phyloP scores from a whole-genome alignment of 139 green algal species.

The Yamagishiella unicocca region DNA sequence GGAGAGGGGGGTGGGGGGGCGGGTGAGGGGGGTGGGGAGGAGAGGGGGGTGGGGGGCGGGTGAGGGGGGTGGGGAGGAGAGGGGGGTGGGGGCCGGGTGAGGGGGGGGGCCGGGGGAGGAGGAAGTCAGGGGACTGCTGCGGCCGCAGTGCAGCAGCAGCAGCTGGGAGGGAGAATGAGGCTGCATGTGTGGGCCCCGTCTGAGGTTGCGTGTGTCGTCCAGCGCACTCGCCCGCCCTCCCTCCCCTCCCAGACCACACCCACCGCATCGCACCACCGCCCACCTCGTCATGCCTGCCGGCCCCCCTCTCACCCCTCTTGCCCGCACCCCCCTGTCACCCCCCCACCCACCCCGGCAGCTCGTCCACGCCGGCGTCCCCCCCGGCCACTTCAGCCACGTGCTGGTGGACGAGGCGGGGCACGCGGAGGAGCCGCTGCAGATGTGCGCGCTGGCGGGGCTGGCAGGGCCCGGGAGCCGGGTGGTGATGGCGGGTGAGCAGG shows the following conservation, averaged over 20 bases:
- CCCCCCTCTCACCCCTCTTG: too few species aligned
- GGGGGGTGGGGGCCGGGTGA: not conserved
- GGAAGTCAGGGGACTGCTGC: too few species aligned
- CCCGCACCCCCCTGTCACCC: not conserved
- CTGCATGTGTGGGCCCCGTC: too few species aligned
- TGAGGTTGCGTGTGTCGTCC: too few species aligned
- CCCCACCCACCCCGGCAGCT: constrained; percentile 49
- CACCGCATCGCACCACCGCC: too few species aligned
- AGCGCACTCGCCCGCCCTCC: too few species aligned
- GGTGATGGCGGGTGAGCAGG: constrained; percentile 50
- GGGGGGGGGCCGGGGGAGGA: too few species aligned
- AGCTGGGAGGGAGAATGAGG: too few species aligned
- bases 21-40: not conserved
- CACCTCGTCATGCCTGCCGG: not conserved
- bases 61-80: not conserved
- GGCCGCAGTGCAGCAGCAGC: too few species aligned
- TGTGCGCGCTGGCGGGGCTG: constrained; percentile 58
- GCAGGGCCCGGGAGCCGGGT: constrained; percentile 10
- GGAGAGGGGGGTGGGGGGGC: not conserved
- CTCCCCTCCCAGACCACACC: too few species aligned
- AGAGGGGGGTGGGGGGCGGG: not conserved
- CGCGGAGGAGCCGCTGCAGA: constrained; percentile 63
- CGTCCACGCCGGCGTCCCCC: constrained; percentile 52
- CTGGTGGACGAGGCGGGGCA: constrained; percentile 74
- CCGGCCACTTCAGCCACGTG: constrained; percentile 65